A percentile compares a stretch with the other conserved stretches of the same genome.
Conservation (phyloP, 2,329 filamentous ascomycete species). For the Colletotrichum sp. region DNA sequence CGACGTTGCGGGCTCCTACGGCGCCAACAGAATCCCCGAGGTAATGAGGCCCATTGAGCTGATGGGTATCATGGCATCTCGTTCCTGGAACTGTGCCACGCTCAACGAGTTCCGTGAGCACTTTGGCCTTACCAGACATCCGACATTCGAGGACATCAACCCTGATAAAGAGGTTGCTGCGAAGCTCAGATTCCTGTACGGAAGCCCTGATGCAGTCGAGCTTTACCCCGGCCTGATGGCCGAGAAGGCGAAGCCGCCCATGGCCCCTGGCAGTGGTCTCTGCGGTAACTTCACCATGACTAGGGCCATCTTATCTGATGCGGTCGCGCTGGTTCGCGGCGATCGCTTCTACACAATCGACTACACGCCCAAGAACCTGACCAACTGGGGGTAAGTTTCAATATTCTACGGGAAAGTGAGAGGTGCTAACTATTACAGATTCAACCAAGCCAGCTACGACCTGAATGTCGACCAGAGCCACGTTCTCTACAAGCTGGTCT, state of each 20-base stretch:
- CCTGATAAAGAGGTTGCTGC: slow-evolving; percentile 57
- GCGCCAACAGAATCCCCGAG: slow-evolving; percentile 60
- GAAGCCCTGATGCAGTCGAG: slow-evolving; percentile 66
- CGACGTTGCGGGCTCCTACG: slow-evolving; percentile 52
- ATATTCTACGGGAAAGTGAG: not conserved
- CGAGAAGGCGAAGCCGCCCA: slow-evolving; percentile 52
- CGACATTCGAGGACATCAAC: slow-evolving; percentile 65
- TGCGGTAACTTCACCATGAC: slow-evolving; percentile 51
- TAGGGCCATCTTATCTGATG: slow-evolving; percentile 65
- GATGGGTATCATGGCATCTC: slow-evolving; percentile 62
- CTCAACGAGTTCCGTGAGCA: slow-evolving; percentile 69
- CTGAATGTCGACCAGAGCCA: slow-evolving; percentile 65
- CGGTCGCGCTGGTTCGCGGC: slow-evolving; percentile 65
- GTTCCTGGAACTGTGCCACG: slow-evolving; percentile 62
- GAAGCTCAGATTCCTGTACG: slow-evolving; percentile 56
- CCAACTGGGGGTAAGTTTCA: slow-evolving; percentile 65
- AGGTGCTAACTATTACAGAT: not conserved
- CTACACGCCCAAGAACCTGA: slow-evolving; percentile 64
- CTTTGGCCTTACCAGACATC: slow-evolving; percentile 60
- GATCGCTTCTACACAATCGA: slow-evolving; percentile 70
- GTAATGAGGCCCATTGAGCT: slow-evolving; percentile 62
- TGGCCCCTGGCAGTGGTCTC: slow-evolving; percentile 50
- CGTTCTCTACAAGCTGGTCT: slow-evolving; percentile 70
- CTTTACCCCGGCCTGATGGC: slow-evolving; percentile 57
- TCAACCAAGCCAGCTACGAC: slow-evolving; percentile 59